Evolutionary conservation across 164 flowering plant genomes (phyloP), one percentile per base, ranked within the genome.

Genomic region (Paratinospora sagittata): DNA sequence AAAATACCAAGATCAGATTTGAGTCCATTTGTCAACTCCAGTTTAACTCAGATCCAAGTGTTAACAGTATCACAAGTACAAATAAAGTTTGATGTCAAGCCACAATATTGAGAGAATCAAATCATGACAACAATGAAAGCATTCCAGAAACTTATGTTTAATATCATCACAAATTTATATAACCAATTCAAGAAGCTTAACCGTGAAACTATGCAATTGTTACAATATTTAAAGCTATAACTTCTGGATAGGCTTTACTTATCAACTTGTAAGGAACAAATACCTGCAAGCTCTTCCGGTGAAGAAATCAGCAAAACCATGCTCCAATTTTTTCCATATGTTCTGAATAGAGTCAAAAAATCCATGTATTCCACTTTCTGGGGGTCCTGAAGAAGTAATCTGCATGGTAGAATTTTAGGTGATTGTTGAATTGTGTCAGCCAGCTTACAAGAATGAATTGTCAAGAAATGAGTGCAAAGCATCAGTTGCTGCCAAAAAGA

Each of bases 281-380:
- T 72, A 94, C 97, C 98, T 90, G 97, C 98, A 92, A 76, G 81
- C 79, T 79, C 76, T 87, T 58, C 97, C 98, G 27, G 93, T 84
- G 61, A 90, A 69, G 76, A 92, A 90, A 66, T 92, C 93, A 55
- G 74, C 68, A 67, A 89, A 68, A 70, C 82, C 84, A 80, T 73
- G 73, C 91, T 89, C 87, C 0, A 94, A 34, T 47, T 71, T 86
- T 36, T 77, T 80, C 97, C 90, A 89, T 34, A 86, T 66, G 62
- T 69, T 80, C 82, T 69, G 27, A 58, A 69, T 55, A 33, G 72
- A 57, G 11, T 36, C 72, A 67, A 67, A 61, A 27, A 73, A 30
- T 9, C 75, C 71, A 61, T 67, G 45, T 62, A 60, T 67, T n/a
- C 71, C 69, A 41, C 58, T 73, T 66, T 61, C 63, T 14, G 67